phyloP scores from a whole-genome alignment of 305 asterid species.

The Fraxinus paxiana region DNA sequence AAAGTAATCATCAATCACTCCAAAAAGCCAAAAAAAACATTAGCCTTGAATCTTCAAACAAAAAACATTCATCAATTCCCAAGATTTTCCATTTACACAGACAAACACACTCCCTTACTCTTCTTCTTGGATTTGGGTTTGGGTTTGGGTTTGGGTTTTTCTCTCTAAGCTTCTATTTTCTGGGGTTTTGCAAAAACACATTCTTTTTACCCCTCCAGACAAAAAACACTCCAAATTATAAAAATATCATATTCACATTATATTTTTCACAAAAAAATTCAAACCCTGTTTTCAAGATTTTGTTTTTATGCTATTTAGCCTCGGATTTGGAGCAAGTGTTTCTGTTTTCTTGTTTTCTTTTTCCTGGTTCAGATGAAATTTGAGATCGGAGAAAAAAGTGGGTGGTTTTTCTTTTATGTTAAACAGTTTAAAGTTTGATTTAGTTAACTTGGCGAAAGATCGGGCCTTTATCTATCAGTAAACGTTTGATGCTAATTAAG shows the following conservation, averaged over 20 bases:
- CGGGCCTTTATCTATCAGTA: conserved; percentile 29
- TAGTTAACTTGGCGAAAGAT: conserved; percentile 32
- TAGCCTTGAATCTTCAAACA: conserved; percentile 34
- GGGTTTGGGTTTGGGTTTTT: conserved; percentile 27
- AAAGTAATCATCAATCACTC: background rate
- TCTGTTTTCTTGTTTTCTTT: background rate
- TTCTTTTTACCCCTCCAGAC: conserved; percentile 20
- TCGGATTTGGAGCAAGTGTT: conserved; percentile 30
- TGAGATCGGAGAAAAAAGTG: conserved; percentile 39
- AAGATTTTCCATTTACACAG: conserved; percentile 33
- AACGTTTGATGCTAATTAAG: conserved; percentile 34
- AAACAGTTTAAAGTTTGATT: background rate
- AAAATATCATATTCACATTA: conserved; percentile 28
- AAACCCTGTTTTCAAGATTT: conserved; percentile 18
- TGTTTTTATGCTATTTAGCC: conserved; percentile 10
- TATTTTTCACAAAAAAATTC: conserved; percentile 11
- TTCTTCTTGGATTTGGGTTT: conserved; percentile 26
- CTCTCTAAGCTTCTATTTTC: conserved; percentile 28
- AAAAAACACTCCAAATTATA: conserved; percentile 20
- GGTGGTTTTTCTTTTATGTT: conserved; percentile 26
- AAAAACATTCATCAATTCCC: conserved; percentile 61
- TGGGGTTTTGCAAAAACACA: conserved; percentile 59
- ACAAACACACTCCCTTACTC: conserved; percentile 18
- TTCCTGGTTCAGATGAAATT: conserved; percentile 26
- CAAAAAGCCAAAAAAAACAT: background rate